These are phyloP conservation scores for Vaccinium corymbosum DNA, from an alignment of 148 eudicot genomes.

Conservation along the genomic window DNA sequence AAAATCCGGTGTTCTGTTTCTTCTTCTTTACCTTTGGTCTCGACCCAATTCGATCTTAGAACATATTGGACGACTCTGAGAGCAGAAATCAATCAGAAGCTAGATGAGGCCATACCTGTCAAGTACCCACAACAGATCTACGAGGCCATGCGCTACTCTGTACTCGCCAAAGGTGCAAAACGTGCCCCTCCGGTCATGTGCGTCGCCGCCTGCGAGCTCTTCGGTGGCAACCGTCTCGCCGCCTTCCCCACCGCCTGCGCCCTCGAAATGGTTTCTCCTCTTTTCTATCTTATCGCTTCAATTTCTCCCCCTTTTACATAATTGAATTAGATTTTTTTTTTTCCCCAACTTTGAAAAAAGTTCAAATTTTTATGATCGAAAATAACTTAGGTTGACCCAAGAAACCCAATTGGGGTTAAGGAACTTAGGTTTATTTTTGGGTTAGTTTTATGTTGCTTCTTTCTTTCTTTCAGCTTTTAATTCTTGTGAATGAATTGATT, in stretches of 20 bases:
- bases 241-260: constrained; percentile 98
- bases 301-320: neutral
- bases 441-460: neutral
- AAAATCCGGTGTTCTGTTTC: constrained; percentile 26
- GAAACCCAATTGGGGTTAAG: too few species aligned
- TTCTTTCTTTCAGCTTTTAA: neutral
- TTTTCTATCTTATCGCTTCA: neutral
- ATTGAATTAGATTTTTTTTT: neutral
- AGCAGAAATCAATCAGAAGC: constrained; percentile 61
- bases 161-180: constrained; percentile 73
- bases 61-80: constrained; percentile 67
- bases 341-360: neutral
- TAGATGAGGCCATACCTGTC: constrained; percentile 72
- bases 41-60: constrained; percentile 56
- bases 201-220: constrained; percentile 85
- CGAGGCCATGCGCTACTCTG: constrained; percentile 85
- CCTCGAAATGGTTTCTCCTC: constrained; percentile 59
- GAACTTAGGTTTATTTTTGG: neutral
- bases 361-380: neutral
- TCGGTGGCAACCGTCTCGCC: constrained; percentile 70
- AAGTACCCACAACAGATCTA: constrained; percentile 72
- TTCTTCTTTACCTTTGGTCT: constrained; percentile 11
- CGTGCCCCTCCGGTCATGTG: constrained; percentile 92
- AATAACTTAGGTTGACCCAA: too few species aligned
- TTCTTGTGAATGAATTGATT: constrained; percentile 1